A percentile compares a stretch with the other conserved stretches of the same genome.
Conservation (phyloP, 1,284 basidiomycete genomes). For the Uromyces viciae-fabae region DNA sequence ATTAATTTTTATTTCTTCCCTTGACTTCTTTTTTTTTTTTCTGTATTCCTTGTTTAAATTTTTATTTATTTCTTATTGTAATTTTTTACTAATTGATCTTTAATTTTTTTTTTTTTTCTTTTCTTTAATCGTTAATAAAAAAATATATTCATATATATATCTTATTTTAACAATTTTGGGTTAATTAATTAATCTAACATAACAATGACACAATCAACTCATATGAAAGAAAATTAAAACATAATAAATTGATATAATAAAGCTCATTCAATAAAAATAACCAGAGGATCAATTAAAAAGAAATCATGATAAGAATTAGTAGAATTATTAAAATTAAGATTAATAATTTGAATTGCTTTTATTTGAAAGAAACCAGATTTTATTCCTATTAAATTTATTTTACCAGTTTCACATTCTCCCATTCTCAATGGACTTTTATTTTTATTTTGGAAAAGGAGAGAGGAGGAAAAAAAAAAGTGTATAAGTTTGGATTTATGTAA, state of each 20-base stretch:
- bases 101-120: no score
- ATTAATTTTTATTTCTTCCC: no score
- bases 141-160: no score
- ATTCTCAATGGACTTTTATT: neutral
- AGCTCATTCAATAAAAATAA: conserved; percentile 36
- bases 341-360: conserved; percentile 8
- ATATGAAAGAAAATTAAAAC: no score
- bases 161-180: no score
- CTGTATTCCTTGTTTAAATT: no score
- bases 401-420: conserved; percentile 22
- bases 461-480: neutral
- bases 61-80: no score
- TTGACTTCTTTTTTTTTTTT: no score
- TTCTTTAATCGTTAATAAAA: no score
- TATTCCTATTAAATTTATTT: conserved; percentile 17
- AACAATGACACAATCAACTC: no score
- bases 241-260: conserved; percentile 46
- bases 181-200: no score
- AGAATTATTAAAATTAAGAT: neutral
- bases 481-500: neutral
- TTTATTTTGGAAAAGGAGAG: neutral
- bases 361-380: conserved; percentile 31
- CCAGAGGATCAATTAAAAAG: conserved; percentile 19
- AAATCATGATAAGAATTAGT: neutral
- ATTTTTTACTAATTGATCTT: no score